Base-by-base conservation (phyloP, 2,329 filamentous ascomycete species). In the Amylocarpus encephaloides region DNA sequence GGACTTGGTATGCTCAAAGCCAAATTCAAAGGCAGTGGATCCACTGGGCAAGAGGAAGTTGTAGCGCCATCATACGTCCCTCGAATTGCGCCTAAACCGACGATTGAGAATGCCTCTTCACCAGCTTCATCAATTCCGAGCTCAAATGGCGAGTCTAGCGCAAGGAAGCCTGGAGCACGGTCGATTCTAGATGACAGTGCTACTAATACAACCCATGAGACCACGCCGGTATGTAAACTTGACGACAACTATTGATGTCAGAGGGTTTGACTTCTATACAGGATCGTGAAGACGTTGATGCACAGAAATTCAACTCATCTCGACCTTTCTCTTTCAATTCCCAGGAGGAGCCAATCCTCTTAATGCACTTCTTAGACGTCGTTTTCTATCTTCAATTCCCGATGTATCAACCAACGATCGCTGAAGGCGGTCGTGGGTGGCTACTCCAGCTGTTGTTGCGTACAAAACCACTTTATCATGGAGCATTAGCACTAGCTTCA, bases 371-470 rank as follows among this genome's bases (percentile, higher is more conserved):
- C 60, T 70, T 83, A 40, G 81, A 85, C 61, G 75, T 78, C 57
- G 72, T 83, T 15, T 78, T 84, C 54, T 80, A 80, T 1, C 77
- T 82, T 52, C 67, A 83, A 1, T 83, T 80, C 59, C 82, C 82
- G 2, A 79, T 82, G 63, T 85, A 84, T 63, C 73, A 73, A 2
- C 80, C 81, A 1, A 68, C 70, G 0, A 62, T 81, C 6, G 67
- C 77, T 1, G 70, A 76, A 45, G 76, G 78, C 13, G 81, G 80
- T 13, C 73, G 78, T 41, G 75, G 77, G 12, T 85, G 81, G 81
- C 69, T 84, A 26, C 67, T 84, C 33, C 73, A 77, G 29, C 67
- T 80, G 38, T 68, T 83, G 9, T 71, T 77, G 49, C 74, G 71
- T 52, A 82, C 79, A 64, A 77, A 75, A 53, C 71, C 77, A 1